Evolutionary conservation across 176 grass and related monocot species (phyloP).

Genomic region (Alloteropsis semialata): DNA sequence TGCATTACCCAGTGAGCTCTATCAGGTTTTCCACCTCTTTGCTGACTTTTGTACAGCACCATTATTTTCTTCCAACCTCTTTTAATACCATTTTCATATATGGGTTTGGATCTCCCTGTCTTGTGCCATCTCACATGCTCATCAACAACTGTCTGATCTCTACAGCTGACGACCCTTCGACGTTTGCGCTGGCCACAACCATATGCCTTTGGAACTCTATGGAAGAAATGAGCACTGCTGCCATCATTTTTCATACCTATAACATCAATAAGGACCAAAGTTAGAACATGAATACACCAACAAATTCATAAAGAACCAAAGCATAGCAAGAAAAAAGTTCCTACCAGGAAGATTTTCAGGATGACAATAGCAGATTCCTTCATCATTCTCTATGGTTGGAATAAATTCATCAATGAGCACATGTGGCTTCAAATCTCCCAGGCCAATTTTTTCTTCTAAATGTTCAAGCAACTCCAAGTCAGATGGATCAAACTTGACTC

Average conservation of each 20-base stretch:
- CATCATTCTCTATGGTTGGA: constrained; percentile 56
- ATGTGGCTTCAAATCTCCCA: constrained; percentile 55
- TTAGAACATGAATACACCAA: constrained; percentile 22
- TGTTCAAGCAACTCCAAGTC: constrained; percentile 73
- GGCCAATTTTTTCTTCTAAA: constrained; percentile 64
- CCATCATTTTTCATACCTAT: constrained; percentile 74
- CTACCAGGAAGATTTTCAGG: constrained; percentile 90
- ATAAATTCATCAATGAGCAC: constrained; percentile 85
- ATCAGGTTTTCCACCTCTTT: constrained; percentile 54
- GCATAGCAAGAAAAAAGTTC: neutral
- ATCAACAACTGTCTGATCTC: constrained; percentile 22
- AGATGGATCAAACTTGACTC: constrained; percentile 91
- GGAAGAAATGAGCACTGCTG: constrained; percentile 67
- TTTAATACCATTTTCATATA: constrained; percentile 49
- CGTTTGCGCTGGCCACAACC: constrained; percentile 67
- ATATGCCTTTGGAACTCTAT: constrained; percentile 81
- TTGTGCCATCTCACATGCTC: constrained; percentile 84
- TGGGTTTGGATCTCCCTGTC: constrained; percentile 69
- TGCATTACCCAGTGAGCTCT: constrained; percentile 85
- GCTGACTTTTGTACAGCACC: constrained; percentile 68
- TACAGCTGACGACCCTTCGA: constrained; percentile 45
- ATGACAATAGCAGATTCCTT: constrained; percentile 88
- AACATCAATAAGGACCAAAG: neutral
- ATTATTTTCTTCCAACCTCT: constrained; percentile 97
- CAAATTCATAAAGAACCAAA: neutral